Percentiles rank a stretch among this genome's conserved stretches.
Evolutionary conservation across 2,329 filamentous ascomycete species (phyloP).

Genomic region (Aspergillus versicolor): DNA sequence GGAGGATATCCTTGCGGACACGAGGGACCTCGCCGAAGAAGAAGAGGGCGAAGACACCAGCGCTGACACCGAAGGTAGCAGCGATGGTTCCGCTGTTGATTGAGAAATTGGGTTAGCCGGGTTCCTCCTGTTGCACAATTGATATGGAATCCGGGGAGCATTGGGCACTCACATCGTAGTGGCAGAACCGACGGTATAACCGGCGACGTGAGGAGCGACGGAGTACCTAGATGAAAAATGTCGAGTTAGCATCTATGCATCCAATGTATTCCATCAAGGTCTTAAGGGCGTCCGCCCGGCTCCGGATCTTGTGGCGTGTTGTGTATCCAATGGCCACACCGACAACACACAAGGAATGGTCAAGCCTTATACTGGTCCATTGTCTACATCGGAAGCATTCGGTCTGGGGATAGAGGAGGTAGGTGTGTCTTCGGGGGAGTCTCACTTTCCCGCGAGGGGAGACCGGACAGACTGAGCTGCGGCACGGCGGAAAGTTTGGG

Average conservation of each 20-base stretch:
- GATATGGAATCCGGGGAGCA: not conserved
- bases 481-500: conserved; percentile 35
- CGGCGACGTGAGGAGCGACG: conserved; percentile 49
- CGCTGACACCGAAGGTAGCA: conserved; percentile 56
- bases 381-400: not conserved
- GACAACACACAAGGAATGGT: not conserved
- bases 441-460: conserved; percentile 60
- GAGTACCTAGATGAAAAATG: conserved; percentile 46
- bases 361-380: not conserved
- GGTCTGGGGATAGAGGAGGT: not conserved
- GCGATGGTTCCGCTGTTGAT: conserved; percentile 45
- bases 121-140: not conserved
- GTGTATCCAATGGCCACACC: not conserved
- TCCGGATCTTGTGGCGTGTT: not conserved
- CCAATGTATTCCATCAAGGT: not conserved
- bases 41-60: conserved; percentile 61
- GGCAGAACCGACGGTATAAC: conserved; percentile 45
- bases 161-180: conserved; percentile 47
- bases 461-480: conserved; percentile 46
- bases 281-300: not conserved
- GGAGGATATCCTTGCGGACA: conserved; percentile 62
- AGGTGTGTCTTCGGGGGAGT: conserved; percentile 12
- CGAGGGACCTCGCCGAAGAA: conserved; percentile 65
- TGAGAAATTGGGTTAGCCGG: not conserved
- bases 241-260: conserved; percentile 19